Percentiles rank a stretch among this genome's conserved stretches.
phyloP scores from a whole-genome alignment of 768 basidiomycete species.

The Coprinellus aureogranulatus region DNA sequence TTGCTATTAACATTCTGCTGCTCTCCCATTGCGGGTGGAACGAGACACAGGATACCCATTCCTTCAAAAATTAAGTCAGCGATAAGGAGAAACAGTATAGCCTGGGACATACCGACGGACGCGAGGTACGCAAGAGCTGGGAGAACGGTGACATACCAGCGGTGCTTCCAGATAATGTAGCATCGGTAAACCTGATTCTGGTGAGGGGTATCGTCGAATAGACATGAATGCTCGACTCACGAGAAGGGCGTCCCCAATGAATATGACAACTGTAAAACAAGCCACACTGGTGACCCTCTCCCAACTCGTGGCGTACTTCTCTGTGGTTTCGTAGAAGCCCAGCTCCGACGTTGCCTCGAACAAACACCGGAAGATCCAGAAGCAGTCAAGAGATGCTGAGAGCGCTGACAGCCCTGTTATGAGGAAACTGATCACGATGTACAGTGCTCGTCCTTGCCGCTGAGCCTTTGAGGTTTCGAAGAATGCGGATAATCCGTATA shows the following conservation, averaged over 20 bases:
- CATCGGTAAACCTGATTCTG: background rate
- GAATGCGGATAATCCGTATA: background rate
- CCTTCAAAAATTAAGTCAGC: background rate
- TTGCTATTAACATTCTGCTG: background rate
- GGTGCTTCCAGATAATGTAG: constrained; percentile 1
- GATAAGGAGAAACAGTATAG: background rate
- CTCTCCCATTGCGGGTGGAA: background rate
- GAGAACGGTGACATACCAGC: background rate
- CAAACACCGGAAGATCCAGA: background rate
- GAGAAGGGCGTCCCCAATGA: background rate
- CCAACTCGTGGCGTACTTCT: background rate
- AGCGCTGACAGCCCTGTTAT: background rate
- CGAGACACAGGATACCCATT: background rate
- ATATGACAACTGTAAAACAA: background rate
- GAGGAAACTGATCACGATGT: background rate
- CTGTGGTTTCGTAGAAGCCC: background rate
- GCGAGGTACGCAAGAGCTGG: background rate
- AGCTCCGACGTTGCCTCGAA: background rate
- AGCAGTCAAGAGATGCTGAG: background rate
- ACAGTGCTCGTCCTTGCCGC: background rate
- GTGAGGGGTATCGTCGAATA: background rate
- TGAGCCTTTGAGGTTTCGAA: background rate
- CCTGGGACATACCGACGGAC: background rate
- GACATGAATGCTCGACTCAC: background rate
- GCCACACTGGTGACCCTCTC: background rate